Base-by-base conservation (phyloP, 163 green algal species). In the Chlorella variabilis region DNA sequence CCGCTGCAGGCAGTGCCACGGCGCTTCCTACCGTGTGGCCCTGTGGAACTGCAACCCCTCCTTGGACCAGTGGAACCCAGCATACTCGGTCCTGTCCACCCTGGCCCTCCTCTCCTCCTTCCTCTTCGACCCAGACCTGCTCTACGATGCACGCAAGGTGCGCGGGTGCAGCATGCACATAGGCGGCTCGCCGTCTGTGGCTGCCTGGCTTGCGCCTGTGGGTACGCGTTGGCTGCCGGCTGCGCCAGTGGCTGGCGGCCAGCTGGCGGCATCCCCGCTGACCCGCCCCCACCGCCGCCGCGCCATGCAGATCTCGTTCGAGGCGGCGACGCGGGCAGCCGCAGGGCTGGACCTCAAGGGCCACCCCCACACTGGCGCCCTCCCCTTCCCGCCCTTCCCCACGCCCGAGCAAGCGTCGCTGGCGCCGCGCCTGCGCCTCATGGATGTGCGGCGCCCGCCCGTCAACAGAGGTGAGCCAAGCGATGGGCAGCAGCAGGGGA, bases 61-160 rank as follows among this genome's bases (percentile, higher is more conserved):
- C 33, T 23, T 78, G 1, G 71, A 78, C 71, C 71, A 78, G 71
- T 88, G 84, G 79, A 73, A 58, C 80, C 67, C 49, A 36, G 74
- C 68, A 25, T 88, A 86, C 74, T 83, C 63, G 27, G 84, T 88
- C 25, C 36, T 58, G 8, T 83, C 67, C 20, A 71, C 78, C n/a
- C 75, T 88, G 84, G 51, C 84, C 39, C 67, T 86, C 59, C 79
- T 88, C 39, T 75, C 85, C 78, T 82, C 63, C 73, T 84, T 86
- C 67, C 67, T 88, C 11, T 34, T 88, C 31, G 73, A 83, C 51
- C 63, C 84, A 38, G 84, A 83, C 33, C 73, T 88, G n/a, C 74
- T 81, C 25, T 84, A 75, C 33, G 79, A 81, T 49, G 56, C 36
- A 31, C 34, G 68, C 31, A 41, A 25, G 71, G 71, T 78, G 71